phyloP scores from a whole-genome alignment of 768 basidiomycete species.

The Pisolithus albus region DNA sequence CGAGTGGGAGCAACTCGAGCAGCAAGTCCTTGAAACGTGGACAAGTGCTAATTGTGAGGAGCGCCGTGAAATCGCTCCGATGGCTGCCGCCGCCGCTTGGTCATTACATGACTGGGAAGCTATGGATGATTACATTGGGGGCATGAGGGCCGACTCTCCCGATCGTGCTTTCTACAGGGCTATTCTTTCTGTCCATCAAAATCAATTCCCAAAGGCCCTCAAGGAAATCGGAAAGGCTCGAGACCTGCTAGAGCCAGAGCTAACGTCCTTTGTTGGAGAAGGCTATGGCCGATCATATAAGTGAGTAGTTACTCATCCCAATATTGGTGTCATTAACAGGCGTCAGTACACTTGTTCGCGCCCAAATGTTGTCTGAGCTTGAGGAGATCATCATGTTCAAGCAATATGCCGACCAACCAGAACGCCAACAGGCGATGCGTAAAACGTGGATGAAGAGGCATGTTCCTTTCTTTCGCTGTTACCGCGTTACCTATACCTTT shows the following conservation, averaged over 20 bases:
- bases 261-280: slow-evolving; percentile 88
- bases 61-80: slow-evolving; percentile 85
- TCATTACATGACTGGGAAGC: slow-evolving; percentile 94
- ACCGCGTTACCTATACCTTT: neutral
- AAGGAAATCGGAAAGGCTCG: slow-evolving; percentile 88
- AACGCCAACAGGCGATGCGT: slow-evolving; percentile 83
- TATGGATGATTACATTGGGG: slow-evolving; percentile 95
- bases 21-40: slow-evolving; percentile 87
- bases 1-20: slow-evolving; percentile 90
- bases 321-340: slow-evolving; percentile 10
- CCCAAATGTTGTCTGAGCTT: slow-evolving; percentile 96
- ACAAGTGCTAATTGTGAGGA: slow-evolving; percentile 73
- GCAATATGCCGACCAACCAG: slow-evolving; percentile 87
- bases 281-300: slow-evolving; percentile 97
- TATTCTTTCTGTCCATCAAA: slow-evolving; percentile 92
- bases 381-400: slow-evolving; percentile 98
- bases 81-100: slow-evolving; percentile 98
- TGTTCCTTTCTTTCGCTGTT: slow-evolving; percentile 5
- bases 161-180: slow-evolving; percentile 96
- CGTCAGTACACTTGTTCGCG: slow-evolving; percentile 85
- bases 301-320: slow-evolving; percentile 39
- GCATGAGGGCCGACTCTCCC: slow-evolving; percentile 88
- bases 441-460: slow-evolving; percentile 98
- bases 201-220: slow-evolving; percentile 88
- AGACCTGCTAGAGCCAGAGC: slow-evolving; percentile 84